phyloP scores from a whole-genome alignment of 768 basidiomycete genomes.

The Termitomyces sp. region DNA sequence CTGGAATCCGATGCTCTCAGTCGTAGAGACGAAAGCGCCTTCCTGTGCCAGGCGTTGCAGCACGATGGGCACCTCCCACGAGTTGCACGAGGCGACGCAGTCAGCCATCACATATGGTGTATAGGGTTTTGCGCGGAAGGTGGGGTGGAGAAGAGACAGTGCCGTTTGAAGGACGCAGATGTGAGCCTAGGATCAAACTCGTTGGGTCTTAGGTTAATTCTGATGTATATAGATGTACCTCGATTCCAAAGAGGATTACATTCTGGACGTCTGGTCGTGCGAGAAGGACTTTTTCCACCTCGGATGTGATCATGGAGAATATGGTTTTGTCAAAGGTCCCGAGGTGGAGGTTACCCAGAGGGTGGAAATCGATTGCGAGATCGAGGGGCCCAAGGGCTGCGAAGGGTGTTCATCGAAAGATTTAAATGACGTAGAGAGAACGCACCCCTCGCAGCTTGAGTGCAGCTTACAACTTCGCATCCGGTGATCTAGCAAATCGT shows the following conservation, averaged over 20 bases:
- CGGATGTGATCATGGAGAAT: constrained; percentile 82
- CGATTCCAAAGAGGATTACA: constrained; percentile 82
- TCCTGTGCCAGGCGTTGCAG: constrained; percentile 15
- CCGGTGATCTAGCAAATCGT: constrained; percentile 7
- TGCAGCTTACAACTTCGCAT: constrained; percentile 17
- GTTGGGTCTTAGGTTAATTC: not conserved
- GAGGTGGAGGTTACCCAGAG: constrained; percentile 51
- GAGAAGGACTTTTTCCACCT: constrained; percentile 49
- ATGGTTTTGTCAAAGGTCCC: constrained; percentile 69
- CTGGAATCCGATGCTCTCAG: constrained; percentile 18
- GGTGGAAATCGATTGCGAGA: constrained; percentile 49
- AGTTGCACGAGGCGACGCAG: constrained; percentile 15
- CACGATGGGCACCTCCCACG: constrained; percentile 16
- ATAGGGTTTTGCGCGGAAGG: constrained; percentile 12
- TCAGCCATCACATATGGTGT: constrained; percentile 17
- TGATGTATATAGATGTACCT: constrained; percentile 38
- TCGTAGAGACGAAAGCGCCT: constrained; percentile 14
- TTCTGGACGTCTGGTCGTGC: constrained; percentile 43
- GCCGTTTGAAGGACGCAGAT: constrained; percentile 75
- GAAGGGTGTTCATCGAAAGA: not conserved
- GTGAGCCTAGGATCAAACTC: constrained; percentile 19
- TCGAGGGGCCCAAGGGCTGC: constrained; percentile 66
- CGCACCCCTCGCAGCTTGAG: constrained; percentile 13
- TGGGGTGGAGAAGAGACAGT: constrained; percentile 24
- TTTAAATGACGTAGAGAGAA: not conserved